phyloP scores from a whole-genome alignment of 176 grass and related monocot genomes.

The Eremochloa ophiuroides region DNA sequence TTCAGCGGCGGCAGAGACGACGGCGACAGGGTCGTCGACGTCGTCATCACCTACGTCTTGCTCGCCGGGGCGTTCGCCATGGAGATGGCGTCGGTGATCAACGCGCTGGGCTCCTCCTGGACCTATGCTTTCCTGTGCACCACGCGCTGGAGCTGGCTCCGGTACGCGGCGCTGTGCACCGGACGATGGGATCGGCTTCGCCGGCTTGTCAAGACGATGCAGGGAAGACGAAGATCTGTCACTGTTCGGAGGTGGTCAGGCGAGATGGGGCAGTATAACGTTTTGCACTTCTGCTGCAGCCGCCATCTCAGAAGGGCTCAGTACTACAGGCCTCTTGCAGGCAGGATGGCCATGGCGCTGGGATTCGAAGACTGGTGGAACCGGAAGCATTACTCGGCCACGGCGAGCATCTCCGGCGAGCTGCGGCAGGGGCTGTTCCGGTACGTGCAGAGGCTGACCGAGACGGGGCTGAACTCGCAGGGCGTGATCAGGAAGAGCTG shows the following conservation, averaged over 20 bases:
- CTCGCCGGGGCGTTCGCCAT: conserved; percentile 20
- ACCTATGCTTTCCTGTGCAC: conserved; percentile 1
- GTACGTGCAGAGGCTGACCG: neutral
- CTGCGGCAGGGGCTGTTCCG: neutral
- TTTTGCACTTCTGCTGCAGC: neutral
- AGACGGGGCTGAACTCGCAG: neutral
- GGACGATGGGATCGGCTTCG: conserved; percentile 14
- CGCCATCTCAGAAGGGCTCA: neutral
- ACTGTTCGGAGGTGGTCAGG: neutral
- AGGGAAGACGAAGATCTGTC: neutral
- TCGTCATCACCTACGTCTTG: conserved; percentile 41
- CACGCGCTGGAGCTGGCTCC: conserved; percentile 17
- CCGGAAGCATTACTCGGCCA: neutral
- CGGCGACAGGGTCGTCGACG: conserved; percentile 4
- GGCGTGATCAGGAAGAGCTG: conserved; percentile 19
- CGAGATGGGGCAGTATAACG: conserved; percentile 18
- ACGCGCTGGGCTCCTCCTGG: conserved; percentile 3
- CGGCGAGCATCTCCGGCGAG: neutral
- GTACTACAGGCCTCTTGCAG: neutral
- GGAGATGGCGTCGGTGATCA: neutral
- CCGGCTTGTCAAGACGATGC: neutral
- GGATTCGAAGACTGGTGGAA: conserved; percentile 2
- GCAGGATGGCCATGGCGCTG: neutral
- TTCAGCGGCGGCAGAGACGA: neutral
- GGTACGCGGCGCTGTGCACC: neutral